phyloP scores from a whole-genome alignment of 257 asterid species.

The Dorcoceras hygrometricum region DNA sequence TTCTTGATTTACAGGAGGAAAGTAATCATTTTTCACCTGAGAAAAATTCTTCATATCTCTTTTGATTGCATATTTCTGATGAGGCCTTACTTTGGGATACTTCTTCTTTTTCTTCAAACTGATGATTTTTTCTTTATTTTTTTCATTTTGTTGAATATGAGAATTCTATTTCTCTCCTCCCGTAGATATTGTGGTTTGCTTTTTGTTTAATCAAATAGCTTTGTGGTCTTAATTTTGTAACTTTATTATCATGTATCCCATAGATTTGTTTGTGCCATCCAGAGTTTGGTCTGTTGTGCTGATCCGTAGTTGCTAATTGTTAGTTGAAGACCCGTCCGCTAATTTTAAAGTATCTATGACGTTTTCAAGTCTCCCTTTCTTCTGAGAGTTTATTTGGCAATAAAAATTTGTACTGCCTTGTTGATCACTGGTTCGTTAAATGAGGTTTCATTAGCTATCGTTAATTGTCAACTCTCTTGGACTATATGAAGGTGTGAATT shows the following conservation, averaged over 20 bases:
- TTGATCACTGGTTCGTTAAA: neutral
- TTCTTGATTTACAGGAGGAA: neutral
- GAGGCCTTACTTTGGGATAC: too few species aligned
- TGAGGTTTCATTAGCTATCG: slow-evolving; percentile 11
- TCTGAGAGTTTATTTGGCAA: neutral
- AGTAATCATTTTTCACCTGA: neutral
- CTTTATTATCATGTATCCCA: neutral
- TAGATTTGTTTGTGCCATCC: neutral
- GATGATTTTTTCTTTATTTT: neutral
- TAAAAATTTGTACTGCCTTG: neutral
- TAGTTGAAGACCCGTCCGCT: neutral
- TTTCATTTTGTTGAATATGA: too few species aligned
- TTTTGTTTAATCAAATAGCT: neutral
- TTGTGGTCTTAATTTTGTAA: neutral
- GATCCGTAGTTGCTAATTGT: neutral
- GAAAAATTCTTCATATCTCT: neutral
- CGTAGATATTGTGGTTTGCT: neutral
- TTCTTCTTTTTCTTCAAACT: neutral
- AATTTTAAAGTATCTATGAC: neutral
- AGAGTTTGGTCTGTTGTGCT: neutral
- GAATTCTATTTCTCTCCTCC: neutral
- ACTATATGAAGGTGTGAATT: slow-evolving; percentile 31
- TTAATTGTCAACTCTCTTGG: slow-evolving; percentile 1
- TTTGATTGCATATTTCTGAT: too few species aligned
- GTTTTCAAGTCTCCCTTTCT: neutral